Evolutionary conservation across 345 rosid genomes (phyloP).

Genomic region (Salix arbutifolia): DNA sequence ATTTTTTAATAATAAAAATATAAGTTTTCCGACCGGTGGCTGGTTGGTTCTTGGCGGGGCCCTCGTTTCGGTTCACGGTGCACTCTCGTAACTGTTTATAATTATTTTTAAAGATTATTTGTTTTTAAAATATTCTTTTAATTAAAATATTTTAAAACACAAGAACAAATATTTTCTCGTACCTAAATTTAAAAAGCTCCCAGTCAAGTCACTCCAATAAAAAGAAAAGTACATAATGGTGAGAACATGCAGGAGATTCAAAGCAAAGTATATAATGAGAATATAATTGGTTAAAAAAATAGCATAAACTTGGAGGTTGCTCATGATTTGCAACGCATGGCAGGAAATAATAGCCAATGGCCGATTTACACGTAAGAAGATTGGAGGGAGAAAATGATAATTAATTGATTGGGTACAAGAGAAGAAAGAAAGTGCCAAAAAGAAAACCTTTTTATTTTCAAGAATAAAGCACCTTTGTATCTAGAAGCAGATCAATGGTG

Average conservation of each 20-base stretch:
- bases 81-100: neutral
- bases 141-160: too few species aligned
- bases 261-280: too few species aligned
- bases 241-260: too few species aligned
- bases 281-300: too few species aligned
- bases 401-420: neutral
- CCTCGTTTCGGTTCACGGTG: neutral
- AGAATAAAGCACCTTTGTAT: neutral
- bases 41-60: slow-evolving; percentile 15
- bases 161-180: neutral
- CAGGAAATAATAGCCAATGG: too few species aligned
- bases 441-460: neutral
- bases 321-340: too few species aligned
- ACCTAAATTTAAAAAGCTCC: neutral
- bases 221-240: too few species aligned
- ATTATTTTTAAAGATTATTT: too few species aligned
- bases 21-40: neutral
- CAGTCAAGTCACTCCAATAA: neutral
- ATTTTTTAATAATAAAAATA: neutral
- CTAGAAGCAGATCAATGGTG: neutral
- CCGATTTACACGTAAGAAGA: too few species aligned
- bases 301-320: too few species aligned
- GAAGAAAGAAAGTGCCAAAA: neutral
- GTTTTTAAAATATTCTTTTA: too few species aligned
- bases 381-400: too few species aligned